Conservation (phyloP, 306 rosid genomes). For the Cucurbita argyrosperma region DNA sequence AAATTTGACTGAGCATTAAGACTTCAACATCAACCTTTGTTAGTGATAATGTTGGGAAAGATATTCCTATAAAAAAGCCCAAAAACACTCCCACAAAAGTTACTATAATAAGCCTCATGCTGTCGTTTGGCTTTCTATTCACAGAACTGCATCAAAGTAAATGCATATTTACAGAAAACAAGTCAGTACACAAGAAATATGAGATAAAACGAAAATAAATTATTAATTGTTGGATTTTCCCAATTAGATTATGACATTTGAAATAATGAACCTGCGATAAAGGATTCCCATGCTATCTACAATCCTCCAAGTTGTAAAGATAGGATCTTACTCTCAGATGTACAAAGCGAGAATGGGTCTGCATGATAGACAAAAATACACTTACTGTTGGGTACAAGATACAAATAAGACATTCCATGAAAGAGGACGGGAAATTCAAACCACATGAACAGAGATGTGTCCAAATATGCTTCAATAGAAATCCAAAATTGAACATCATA, state of each 20-base stretch:
- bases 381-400: conserved; percentile 16
- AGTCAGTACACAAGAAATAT: not conserved
- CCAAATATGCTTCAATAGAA: conserved; percentile 13
- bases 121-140: conserved; percentile 69
- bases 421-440: not conserved
- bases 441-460: conserved; percentile 12
- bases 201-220: not conserved
- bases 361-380: conserved; percentile 18
- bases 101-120: conserved; percentile 65
- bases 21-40: conserved; percentile 41
- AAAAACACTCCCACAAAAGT: conserved; percentile 72
- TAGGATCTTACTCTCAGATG: conserved; percentile 13
- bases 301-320: conserved; percentile 25
- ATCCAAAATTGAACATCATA: conserved; percentile 11
- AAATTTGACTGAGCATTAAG: not conserved
- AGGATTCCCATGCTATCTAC: conserved; percentile 62
- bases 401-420: conserved; percentile 12
- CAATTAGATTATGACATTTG: conserved; percentile 4
- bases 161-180: conserved; percentile 7
- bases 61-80: conserved; percentile 79
- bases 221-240: not conserved
- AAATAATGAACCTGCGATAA: conserved; percentile 52
- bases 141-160: conserved; percentile 44
- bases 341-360: conserved; percentile 21
- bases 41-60: conserved; percentile 66